Conservation (phyloP, 768 basidiomycete genomes). For the Tricholoma hemisulphureum region DNA sequence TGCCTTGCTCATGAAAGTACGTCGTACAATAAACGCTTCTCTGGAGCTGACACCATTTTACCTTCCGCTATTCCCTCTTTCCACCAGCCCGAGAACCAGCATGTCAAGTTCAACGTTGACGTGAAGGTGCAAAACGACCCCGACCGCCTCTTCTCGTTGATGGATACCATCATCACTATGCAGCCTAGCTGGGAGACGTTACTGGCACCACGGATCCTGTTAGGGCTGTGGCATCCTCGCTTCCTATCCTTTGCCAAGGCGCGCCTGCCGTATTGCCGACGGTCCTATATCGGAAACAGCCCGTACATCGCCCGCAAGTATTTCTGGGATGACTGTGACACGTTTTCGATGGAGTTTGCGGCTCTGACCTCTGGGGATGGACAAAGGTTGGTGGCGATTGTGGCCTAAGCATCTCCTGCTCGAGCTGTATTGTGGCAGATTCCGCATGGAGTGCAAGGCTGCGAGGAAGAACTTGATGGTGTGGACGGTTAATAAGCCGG, state of each 20-base stretch:
- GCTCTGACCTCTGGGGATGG: slow-evolving; percentile 73
- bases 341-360: slow-evolving; percentile 82
- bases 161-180: slow-evolving; percentile 63
- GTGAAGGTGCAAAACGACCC: slow-evolving; percentile 95
- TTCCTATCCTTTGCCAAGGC: slow-evolving; percentile 78
- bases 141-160: slow-evolving; percentile 74
- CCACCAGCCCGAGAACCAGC: slow-evolving; percentile 65
- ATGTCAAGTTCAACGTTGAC: slow-evolving; percentile 83
- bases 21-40: slow-evolving; percentile 18
- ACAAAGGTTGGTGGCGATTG: slow-evolving; percentile 47
- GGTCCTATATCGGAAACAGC: slow-evolving; percentile 82
- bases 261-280: slow-evolving; percentile 76
- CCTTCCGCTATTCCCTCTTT: background rate
- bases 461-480: slow-evolving; percentile 86
- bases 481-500: slow-evolving; percentile 93
- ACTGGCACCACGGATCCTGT: slow-evolving; percentile 77
- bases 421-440: slow-evolving; percentile 43
- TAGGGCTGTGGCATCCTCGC: slow-evolving; percentile 89
- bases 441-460: slow-evolving; percentile 73
- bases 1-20: slow-evolving; percentile 71
- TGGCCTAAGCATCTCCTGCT: background rate
- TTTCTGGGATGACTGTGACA: slow-evolving; percentile 86
- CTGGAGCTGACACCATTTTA: slow-evolving; percentile 10
- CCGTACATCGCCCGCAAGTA: slow-evolving; percentile 72
- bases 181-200: slow-evolving; percentile 70